A percentile compares a stretch with the other conserved stretches of the same genome.
Evolutionary conservation across 192 early-diverging fungal species (phyloP).

Genomic region (Gigaspora rosea): DNA sequence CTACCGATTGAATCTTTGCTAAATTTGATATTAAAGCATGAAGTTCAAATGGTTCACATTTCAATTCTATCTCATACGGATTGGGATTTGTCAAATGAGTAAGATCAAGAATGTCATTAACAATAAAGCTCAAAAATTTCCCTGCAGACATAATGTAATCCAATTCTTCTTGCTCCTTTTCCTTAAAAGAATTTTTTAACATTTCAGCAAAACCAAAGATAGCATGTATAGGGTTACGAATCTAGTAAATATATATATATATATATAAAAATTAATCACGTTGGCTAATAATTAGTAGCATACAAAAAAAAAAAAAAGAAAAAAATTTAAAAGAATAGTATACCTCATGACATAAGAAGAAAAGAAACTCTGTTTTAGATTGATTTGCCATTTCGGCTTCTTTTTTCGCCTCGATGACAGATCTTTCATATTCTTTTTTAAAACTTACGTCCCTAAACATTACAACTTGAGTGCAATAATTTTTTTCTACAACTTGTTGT

Average conservation of each 20-base stretch:
- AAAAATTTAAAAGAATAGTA: background rate
- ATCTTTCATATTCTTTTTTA: constrained; percentile 16
- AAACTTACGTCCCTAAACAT: constrained; percentile 16
- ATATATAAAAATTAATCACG: background rate
- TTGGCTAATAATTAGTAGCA: background rate
- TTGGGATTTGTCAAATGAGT: constrained; percentile 14
- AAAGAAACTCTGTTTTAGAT: constrained; percentile 11
- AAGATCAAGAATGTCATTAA: constrained; percentile 18
- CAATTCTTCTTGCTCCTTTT: constrained; percentile 7
- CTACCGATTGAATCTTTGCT: background rate
- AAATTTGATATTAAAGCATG: background rate
- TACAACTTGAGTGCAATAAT: constrained; percentile 20
- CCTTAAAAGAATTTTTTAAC: constrained; percentile 4
- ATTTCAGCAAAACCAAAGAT: constrained; percentile 15
- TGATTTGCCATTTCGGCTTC: constrained; percentile 12
- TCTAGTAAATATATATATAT: background rate
- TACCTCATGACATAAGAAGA: constrained; percentile 22
- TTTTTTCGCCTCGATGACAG: background rate
- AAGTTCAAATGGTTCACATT: constrained; percentile 9
- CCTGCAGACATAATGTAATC: constrained; percentile 18
- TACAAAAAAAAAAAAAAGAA: background rate
- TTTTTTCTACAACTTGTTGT: constrained; percentile 11
- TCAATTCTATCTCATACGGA: constrained; percentile 17
- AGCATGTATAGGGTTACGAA: constrained; percentile 21
- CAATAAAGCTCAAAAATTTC: constrained; percentile 16